Evolutionary conservation across 139 green algal species (phyloP).

Genomic region (Chlorella sp.): DNA sequence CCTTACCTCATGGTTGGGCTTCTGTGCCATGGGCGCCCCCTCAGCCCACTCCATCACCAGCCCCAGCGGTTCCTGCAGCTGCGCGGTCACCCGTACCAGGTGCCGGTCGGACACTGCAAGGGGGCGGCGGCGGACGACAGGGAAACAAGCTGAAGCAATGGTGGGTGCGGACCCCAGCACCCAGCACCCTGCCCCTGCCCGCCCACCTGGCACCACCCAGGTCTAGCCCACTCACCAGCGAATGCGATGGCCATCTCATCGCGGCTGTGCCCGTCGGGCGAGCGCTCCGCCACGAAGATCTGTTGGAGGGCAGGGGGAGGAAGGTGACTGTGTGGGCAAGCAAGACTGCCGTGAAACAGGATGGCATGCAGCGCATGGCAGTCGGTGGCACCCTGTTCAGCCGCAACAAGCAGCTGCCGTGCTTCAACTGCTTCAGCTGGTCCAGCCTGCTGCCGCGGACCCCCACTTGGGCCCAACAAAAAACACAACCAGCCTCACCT

Average conservation of each 20-base stretch:
- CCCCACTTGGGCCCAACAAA: too few relatives aligned
- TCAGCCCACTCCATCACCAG: slow-evolving; percentile 67
- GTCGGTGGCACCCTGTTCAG: too few relatives aligned
- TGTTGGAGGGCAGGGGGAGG: too few relatives aligned
- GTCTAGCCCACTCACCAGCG: neutral
- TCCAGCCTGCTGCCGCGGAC: too few relatives aligned
- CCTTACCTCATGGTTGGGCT: slow-evolving; percentile 61
- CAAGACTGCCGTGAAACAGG: too few relatives aligned
- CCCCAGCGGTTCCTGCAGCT: slow-evolving; percentile 48
- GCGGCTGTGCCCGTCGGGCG: slow-evolving; percentile 64
- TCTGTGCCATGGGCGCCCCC: slow-evolving; percentile 62
- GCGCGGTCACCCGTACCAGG: slow-evolving; percentile 68
- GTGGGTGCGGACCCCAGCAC: neutral
- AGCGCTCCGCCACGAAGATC: slow-evolving; percentile 69
- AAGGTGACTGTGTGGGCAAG: too few relatives aligned
- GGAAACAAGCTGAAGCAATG: too few relatives aligned
- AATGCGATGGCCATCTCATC: slow-evolving; percentile 73
- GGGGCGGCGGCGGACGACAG: neutral
- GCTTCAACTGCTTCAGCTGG: too few relatives aligned
- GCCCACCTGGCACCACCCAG: neutral
- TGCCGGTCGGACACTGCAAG: slow-evolving; percentile 49
- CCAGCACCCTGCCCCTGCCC: neutral
- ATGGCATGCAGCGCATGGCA: too few relatives aligned
- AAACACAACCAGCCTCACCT: too few relatives aligned
- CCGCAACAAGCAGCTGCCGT: too few relatives aligned